These are phyloP conservation scores for Thalassiosira profunda DNA, from an alignment of 108 stramenopile genomes.

Conservation along the genomic window DNA sequence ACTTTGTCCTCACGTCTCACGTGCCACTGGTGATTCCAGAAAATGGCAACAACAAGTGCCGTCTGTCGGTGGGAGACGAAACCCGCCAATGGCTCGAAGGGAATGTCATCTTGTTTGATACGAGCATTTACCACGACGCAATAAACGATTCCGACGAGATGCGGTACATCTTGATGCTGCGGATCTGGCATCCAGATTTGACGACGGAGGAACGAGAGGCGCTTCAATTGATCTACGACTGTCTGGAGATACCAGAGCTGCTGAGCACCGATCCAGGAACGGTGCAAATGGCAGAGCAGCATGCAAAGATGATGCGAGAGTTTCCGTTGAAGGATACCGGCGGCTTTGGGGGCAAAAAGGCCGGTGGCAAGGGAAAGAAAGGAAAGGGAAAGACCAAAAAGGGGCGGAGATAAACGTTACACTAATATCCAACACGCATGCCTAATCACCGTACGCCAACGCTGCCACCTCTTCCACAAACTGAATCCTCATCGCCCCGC, in stretches of 20 bases:
- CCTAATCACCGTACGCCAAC: constrained; percentile 53
- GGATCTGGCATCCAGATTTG: constrained; percentile 96
- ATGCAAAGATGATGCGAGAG: constrained; percentile 48
- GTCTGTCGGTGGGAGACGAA: constrained; percentile 81
- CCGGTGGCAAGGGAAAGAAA: constrained; percentile 8
- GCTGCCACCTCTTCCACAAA: constrained; percentile 65
- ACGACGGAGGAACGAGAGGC: constrained; percentile 79
- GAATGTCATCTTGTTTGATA: constrained; percentile 85
- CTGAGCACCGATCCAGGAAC: constrained; percentile 54
- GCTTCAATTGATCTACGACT: constrained; percentile 89
- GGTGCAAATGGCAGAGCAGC: constrained; percentile 55
- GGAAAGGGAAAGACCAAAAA: constrained; percentile 18
- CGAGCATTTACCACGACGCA: constrained; percentile 91
- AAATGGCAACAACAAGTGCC: constrained; percentile 78
- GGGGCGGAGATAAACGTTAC: constrained; percentile 2
- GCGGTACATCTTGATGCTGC: constrained; percentile 91
- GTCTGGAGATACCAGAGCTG: constrained; percentile 76
- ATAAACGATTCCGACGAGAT: constrained; percentile 83
- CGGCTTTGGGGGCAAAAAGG: constrained; percentile 23
- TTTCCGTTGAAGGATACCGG: constrained; percentile 52
- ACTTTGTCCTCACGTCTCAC: constrained; percentile 94
- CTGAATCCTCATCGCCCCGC: constrained; percentile 43
- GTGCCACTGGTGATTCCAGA: constrained; percentile 87
- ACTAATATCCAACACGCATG: no score
- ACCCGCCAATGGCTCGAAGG: constrained; percentile 88